Evolutionary conservation across 2,329 filamentous ascomycete genomes (phyloP), one percentile per base, ranked within the genome.

Genomic region (Exophiala phaeomuriformis): DNA sequence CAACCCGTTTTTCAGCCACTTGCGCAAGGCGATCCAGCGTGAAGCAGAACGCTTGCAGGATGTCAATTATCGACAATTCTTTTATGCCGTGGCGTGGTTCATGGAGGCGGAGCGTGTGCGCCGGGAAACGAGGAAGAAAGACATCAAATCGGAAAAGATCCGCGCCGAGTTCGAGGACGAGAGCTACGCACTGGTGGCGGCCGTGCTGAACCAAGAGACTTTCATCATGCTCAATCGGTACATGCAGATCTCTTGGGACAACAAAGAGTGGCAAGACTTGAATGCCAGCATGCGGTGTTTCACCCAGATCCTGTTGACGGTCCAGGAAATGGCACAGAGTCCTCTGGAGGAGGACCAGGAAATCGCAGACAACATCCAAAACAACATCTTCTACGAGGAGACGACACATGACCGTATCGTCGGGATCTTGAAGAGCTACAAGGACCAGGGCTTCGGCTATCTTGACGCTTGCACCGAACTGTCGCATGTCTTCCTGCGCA

Each of bases 361-460:
- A 63, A 97, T 98, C 67, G 91, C 93, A 0, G 91, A 98, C 67
- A 98, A 98, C 63, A 96, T 95, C 8, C 82, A 95, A 49, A 94
- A 86, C 64, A 88, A 91, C 57, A 88, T 98, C n/a, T 98, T 98
- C 68, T 98, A 98, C 71, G 93, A 98, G 69, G 90, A 97, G 66
- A 82, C 88, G 0, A 96, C 90, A 0, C 90, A 98, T 65, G 91
- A 98, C 57, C 79, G 87, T 28, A 81, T 98, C 48, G 80, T 91
- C 31, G 81, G 83, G 55, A 86, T 96, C 49, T 77, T 91, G 1
- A 79, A 85, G 58, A 84, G 80, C n/a, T 97, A 94, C 73, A 95
- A 94, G 62, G 88, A 91, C 56, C 93, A 97, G 71, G 87, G 88
- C 0, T 93, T 96, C 63, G 88, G 90, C 51, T 98, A 96, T 63